Evolutionary conservation across 2,329 filamentous ascomycete species (phyloP).

Genomic region (Sporothrix pallida): DNA sequence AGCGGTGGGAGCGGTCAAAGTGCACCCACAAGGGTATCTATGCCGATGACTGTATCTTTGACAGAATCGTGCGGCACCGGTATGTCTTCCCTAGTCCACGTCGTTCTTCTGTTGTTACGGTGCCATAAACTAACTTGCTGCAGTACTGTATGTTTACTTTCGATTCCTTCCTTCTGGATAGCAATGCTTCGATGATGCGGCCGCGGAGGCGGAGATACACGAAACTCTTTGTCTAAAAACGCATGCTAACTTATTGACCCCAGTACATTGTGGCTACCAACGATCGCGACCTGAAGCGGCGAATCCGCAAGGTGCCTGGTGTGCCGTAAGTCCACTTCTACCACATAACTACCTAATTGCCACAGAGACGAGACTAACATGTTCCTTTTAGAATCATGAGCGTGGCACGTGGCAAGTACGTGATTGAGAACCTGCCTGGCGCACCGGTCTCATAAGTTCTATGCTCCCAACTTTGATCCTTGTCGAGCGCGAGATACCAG

Average conservation of each 20-base stretch:
- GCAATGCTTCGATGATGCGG: not conserved
- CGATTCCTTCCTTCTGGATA: too few relatives aligned
- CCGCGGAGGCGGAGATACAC: too few relatives aligned
- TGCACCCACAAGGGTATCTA: constrained; percentile 91
- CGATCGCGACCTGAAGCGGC: constrained; percentile 79
- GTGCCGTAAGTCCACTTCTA: constrained; percentile 53
- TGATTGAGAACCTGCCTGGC: constrained; percentile 88
- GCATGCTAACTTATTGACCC: constrained; percentile 2
- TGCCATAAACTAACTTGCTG: constrained; percentile 46
- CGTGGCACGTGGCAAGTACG: constrained; percentile 87
- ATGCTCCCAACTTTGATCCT: not conserved
- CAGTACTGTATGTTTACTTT: constrained; percentile 30
- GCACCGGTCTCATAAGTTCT: constrained; percentile 65
- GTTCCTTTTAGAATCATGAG: constrained; percentile 64
- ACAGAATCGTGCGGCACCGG: constrained; percentile 71
- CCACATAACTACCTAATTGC: not conserved
- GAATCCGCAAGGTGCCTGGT: constrained; percentile 76
- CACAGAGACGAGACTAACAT: not conserved
- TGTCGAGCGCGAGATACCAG: too few relatives aligned
- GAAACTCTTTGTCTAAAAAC: not conserved
- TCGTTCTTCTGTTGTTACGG: constrained; percentile 39
- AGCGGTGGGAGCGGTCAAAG: constrained; percentile 81
- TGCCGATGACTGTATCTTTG: constrained; percentile 82
- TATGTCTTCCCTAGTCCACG: constrained; percentile 52
- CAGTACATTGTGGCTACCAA: constrained; percentile 54